These are phyloP conservation scores for Trichosanthes truncata DNA, from an alignment of 306 rosid genomes.

Conservation along the genomic window DNA sequence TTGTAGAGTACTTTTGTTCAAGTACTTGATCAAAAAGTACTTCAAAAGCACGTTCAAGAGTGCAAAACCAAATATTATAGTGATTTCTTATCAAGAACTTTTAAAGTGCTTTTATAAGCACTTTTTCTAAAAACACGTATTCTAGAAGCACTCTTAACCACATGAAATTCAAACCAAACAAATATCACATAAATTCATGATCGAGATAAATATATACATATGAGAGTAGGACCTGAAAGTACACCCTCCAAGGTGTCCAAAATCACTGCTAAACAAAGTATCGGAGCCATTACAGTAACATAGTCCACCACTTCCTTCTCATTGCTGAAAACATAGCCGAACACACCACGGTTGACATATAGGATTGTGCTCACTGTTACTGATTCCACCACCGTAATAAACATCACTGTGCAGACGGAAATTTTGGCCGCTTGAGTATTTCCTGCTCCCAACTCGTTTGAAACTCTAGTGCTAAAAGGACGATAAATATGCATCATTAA, in stretches of 20 bases:
- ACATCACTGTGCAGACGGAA: constrained; percentile 35
- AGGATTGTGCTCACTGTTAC: constrained; percentile 27
- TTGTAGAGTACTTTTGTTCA: background rate
- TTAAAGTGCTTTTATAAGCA: no score
- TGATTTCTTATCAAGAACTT: background rate
- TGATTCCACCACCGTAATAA: constrained; percentile 25
- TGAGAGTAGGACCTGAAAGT: constrained; percentile 32
- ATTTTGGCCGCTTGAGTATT: constrained; percentile 39
- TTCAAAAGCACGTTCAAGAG: background rate
- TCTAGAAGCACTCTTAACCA: no score
- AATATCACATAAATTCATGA: no score
- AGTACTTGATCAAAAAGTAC: background rate
- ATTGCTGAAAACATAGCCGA: constrained; percentile 48
- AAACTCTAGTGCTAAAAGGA: constrained; percentile 4
- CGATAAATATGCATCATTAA: background rate
- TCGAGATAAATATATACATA: background rate
- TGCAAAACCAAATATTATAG: background rate
- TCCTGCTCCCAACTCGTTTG: constrained; percentile 68
- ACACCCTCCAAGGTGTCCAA: constrained; percentile 44
- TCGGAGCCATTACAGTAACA: constrained; percentile 54
- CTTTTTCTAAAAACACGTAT: no score
- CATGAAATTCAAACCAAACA: no score
- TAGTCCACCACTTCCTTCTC: constrained; percentile 62
- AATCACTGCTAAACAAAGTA: constrained; percentile 35
- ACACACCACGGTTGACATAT: constrained; percentile 29